Conservation (phyloP, 2,329 filamentous ascomycete species). For the Coniochaeta hoffmannii region DNA sequence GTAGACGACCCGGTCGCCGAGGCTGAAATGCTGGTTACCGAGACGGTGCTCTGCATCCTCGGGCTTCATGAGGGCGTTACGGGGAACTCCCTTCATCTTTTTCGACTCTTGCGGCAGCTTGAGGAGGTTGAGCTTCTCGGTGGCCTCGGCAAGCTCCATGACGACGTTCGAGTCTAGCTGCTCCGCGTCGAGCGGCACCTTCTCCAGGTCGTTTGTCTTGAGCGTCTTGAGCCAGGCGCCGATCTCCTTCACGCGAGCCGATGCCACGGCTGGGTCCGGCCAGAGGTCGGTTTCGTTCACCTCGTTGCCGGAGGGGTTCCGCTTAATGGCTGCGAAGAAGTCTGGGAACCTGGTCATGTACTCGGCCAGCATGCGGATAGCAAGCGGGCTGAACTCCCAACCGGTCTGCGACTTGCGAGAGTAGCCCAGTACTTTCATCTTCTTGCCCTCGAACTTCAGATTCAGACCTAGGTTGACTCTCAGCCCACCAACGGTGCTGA, state of each 20-base stretch:
- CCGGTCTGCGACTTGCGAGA: slow-evolving; percentile 78
- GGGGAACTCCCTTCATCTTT: slow-evolving; percentile 73
- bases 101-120: slow-evolving; percentile 51
- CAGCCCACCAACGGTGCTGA: slow-evolving; percentile 68
- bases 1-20: slow-evolving; percentile 91
- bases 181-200: slow-evolving; percentile 91
- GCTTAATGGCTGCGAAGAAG: slow-evolving; percentile 83
- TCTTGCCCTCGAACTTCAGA: slow-evolving; percentile 92
- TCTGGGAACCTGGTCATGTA: slow-evolving; percentile 95
- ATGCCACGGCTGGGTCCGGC: slow-evolving; percentile 61
- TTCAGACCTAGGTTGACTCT: slow-evolving; percentile 90
- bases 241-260: slow-evolving; percentile 84
- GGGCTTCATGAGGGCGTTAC: slow-evolving; percentile 85
- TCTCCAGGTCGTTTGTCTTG: slow-evolving; percentile 86
- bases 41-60: slow-evolving; percentile 90
- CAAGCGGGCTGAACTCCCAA: slow-evolving; percentile 91
- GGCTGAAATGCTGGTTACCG: slow-evolving; percentile 70
- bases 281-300: slow-evolving; percentile 84
- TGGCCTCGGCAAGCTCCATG: slow-evolving; percentile 67
- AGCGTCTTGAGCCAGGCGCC: slow-evolving; percentile 86
- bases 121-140: slow-evolving; percentile 50
- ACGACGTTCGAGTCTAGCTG: slow-evolving; percentile 92
- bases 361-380: slow-evolving; percentile 69
- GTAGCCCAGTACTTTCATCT: slow-evolving; percentile 92
- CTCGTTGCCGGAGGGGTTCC: slow-evolving; percentile 78